phyloP scores from a whole-genome alignment of 169 alveolate species.

The Cryptosporidium viatorum region DNA sequence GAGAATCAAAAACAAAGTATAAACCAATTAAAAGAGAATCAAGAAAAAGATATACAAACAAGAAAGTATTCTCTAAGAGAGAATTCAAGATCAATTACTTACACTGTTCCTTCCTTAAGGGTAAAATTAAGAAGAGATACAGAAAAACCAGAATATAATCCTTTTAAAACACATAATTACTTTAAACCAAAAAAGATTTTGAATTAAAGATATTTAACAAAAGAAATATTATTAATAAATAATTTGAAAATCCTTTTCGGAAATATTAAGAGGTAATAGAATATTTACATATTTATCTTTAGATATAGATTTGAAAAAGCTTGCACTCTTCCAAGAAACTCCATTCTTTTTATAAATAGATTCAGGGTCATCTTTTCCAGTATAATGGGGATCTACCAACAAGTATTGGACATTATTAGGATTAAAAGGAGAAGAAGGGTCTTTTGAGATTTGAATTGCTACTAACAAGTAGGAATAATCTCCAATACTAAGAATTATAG shows the following conservation, averaged over 20 bases:
- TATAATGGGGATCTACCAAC: slow-evolving; percentile 83
- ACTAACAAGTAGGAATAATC: slow-evolving; percentile 80
- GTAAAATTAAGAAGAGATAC: slow-evolving; percentile 75
- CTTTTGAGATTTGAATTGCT: slow-evolving; percentile 80
- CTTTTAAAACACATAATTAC: slow-evolving; percentile 68
- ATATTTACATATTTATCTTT: slow-evolving; percentile 79
- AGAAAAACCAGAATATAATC: slow-evolving; percentile 68
- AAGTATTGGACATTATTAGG: slow-evolving; percentile 80
- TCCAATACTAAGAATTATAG: slow-evolving; percentile 82
- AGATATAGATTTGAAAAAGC: slow-evolving; percentile 79
- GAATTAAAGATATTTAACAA: neutral
- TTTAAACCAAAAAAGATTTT: slow-evolving; percentile 39
- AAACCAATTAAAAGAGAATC: neutral
- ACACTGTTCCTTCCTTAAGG: slow-evolving; percentile 68
- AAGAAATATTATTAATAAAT: slow-evolving; percentile 17
- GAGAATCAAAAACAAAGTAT: neutral
- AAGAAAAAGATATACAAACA: neutral
- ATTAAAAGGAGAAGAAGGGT: slow-evolving; percentile 35
- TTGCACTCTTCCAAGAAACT: slow-evolving; percentile 82
- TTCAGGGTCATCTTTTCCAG: slow-evolving; percentile 80
- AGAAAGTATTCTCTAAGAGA: slow-evolving; percentile 58
- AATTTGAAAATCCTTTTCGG: slow-evolving; percentile 74
- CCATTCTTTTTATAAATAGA: slow-evolving; percentile 77
- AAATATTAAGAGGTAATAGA: slow-evolving; percentile 78
- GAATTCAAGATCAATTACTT: slow-evolving; percentile 54